Conservation (phyloP, 164 flowering plant genomes). For the Chimonanthus salicifolius region DNA sequence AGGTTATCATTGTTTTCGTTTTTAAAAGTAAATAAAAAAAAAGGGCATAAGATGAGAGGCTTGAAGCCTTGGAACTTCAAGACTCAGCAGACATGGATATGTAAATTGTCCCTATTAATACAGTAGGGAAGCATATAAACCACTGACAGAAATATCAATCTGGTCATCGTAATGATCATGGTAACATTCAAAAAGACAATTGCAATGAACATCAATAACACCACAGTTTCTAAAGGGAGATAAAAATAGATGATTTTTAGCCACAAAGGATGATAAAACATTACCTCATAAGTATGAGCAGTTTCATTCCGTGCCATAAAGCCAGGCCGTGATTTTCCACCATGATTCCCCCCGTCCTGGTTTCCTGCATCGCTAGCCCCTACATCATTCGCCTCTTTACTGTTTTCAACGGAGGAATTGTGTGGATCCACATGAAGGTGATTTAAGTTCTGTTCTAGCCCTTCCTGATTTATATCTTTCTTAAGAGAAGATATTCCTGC, state of each 20-base stretch:
- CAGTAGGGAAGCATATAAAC: neutral
- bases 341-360: constrained; percentile 3
- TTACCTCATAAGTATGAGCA: constrained; percentile 53
- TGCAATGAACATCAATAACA: neutral
- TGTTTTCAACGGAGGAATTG: constrained; percentile 6
- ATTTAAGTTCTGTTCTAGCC: constrained; percentile 12
- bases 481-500: constrained; percentile 18
- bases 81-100: no score
- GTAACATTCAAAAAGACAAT: neutral
- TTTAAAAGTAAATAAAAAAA: no score
- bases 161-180: neutral
- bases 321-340: constrained; percentile 23
- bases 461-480: constrained; percentile 5
- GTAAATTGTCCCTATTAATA: no score
- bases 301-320: constrained; percentile 49
- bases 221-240: neutral
- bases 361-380: constrained; percentile 4
- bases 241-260: neutral
- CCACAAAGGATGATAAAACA: constrained; percentile 1
- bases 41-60: no score
- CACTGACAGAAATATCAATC: neutral
- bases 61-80: no score
- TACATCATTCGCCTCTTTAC: constrained; percentile 13
- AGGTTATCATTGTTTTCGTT: no score
- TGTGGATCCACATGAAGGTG: constrained; percentile 5